A percentile compares a stretch with the other conserved stretches of the same genome.
Conservation (phyloP, 2,329 filamentous ascomycete species). For the Exophiala lecanii-corni region DNA sequence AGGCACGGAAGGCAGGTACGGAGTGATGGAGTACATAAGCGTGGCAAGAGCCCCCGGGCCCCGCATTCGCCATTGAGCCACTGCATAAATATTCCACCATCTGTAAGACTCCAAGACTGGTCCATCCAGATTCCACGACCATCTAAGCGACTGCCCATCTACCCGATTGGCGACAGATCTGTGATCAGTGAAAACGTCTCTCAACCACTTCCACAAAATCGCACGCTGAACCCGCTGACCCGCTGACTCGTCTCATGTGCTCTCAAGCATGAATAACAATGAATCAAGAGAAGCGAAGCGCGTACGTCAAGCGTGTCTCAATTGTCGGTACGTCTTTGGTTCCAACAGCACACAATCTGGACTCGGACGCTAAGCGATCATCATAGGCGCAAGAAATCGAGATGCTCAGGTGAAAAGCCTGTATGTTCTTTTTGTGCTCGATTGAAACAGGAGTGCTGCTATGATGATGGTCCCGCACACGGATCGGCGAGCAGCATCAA, state of each 20-base stretch:
- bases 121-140: no score
- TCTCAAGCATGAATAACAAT: background rate
- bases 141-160: background rate
- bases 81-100: no score
- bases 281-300: slow-evolving; percentile 20
- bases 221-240: no score
- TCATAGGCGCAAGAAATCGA: slow-evolving; percentile 80
- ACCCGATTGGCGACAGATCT: background rate
- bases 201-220: no score
- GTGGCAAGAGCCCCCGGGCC: no score
- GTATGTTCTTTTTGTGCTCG: slow-evolving; percentile 56
- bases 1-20: no score
- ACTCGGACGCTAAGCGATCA: background rate
- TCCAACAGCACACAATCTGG: background rate
- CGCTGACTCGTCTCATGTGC: background rate
- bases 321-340: slow-evolving; percentile 26
- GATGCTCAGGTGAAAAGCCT: slow-evolving; percentile 95
- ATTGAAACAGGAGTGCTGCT: slow-evolving; percentile 26
- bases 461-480: slow-evolving; percentile 18
- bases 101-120: no score
- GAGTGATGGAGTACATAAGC: no score
- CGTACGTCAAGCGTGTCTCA: slow-evolving; percentile 30
- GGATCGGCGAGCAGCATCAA: background rate
- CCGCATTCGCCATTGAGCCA: no score
- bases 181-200: background rate